Evolutionary conservation across 768 basidiomycete genomes (phyloP), one percentile per base, ranked within the genome.

Genomic region (Xerocomus potaroensis): DNA sequence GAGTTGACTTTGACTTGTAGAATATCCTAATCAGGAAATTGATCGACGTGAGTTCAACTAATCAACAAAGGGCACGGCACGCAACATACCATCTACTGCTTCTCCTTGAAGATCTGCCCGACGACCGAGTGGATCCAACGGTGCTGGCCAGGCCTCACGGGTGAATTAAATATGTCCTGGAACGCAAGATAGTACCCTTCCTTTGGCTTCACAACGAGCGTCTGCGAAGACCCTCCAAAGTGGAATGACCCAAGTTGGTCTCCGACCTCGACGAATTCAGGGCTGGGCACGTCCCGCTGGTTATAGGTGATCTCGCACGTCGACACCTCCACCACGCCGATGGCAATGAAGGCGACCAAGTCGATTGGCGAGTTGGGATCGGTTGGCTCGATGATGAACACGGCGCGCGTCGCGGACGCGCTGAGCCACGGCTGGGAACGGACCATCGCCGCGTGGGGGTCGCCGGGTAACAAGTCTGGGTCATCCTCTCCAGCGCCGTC

Each of bases 291-390:
- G 55, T 0, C 75, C 74, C 9, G 54, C 65, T 51, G 68, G 16
- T 2, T 62, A n/a, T 80, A 78, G 1, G 71, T 76, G 21, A 72
- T 58, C 43, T 78, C 69, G 53, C 77, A 78, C 12, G 78, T 80
- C 12, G 79, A 82, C 8, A 83, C 78, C 63, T 84, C 81, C 0
- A 67, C 68, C 81, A 84, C 82, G 0, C 82, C 83, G 11, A 83
- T 69, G 0, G 62, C 77, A 5, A 83, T 64, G 61, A 83, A 77
- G 40, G 69, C 72, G 64, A 79, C 66, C 33, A 80, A 50, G 0
- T 79, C 81, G 31, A 84, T 76, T 3, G 18, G 38, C n/a, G 22
- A 57, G 27, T 41, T 59, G 0, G 69, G 64, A 44, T 76, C 72
- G 30, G 76, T 70, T 0, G 78, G 68, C 49, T 78, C 55, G 58